These are phyloP conservation scores for Mallotus japonicus DNA, from an alignment of 441 rosid species.

Conservation along the genomic window DNA sequence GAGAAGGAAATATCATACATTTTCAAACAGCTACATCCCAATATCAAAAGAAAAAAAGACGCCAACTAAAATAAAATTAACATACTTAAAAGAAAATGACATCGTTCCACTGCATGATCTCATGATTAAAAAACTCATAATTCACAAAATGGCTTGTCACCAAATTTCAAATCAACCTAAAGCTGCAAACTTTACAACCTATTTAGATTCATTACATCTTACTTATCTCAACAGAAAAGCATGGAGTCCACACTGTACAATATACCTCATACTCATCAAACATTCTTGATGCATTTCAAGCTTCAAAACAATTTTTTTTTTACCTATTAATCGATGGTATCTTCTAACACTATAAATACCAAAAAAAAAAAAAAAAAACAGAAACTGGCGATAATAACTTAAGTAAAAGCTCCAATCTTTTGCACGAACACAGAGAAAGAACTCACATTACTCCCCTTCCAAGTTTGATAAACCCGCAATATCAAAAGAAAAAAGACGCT, in stretches of 20 bases:
- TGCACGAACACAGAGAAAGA: not conserved
- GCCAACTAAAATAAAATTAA: not conserved
- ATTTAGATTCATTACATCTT: not conserved
- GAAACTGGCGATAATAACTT: not conserved
- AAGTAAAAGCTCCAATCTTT: not conserved
- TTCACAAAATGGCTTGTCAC: not conserved
- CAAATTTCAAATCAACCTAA: not conserved
- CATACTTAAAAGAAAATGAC: not conserved
- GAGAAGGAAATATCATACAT: not conserved
- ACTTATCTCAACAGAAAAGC: not conserved
- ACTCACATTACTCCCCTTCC: constrained; percentile 89
- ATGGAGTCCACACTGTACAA: not conserved
- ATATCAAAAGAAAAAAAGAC: not conserved
- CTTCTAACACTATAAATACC: no score
- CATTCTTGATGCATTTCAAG: not conserved
- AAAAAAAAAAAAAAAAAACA: not conserved
- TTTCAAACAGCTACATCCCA: not conserved
- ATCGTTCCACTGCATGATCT: not conserved
- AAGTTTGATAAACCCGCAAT: constrained; percentile 52
- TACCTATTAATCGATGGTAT: no score
- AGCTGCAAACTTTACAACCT: not conserved
- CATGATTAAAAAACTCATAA: not conserved
- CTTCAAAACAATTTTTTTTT: not conserved
- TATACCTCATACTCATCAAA: not conserved
- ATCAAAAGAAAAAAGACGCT: not conserved